phyloP scores from a whole-genome alignment of 1,139 yeast species.

The Diutina sp. region DNA sequence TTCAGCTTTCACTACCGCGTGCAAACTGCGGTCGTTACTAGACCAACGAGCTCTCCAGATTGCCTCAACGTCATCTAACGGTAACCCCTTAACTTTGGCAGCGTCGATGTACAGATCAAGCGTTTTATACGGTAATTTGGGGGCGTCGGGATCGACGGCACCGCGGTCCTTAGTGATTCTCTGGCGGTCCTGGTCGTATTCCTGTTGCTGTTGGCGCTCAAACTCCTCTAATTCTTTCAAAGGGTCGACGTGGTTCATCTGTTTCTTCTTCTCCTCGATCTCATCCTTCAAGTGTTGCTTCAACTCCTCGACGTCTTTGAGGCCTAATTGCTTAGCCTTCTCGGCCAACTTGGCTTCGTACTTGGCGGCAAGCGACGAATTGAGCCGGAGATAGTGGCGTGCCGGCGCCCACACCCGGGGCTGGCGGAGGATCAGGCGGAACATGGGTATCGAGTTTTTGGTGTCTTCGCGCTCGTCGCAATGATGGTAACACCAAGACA shows the following conservation, averaged over 20 bases:
- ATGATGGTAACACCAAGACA: neutral
- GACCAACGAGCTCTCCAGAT: constrained; percentile 87
- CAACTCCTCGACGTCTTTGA: constrained; percentile 43
- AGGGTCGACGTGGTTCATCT: constrained; percentile 56
- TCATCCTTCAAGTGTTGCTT: constrained; percentile 50
- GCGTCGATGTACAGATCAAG: constrained; percentile 59
- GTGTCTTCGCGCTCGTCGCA: constrained; percentile 7
- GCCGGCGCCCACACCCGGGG: neutral
- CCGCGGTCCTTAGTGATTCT: constrained; percentile 21
- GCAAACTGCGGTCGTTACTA: constrained; percentile 42
- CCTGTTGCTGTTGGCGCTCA: constrained; percentile 21
- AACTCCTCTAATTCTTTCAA: constrained; percentile 50
- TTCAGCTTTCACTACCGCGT: constrained; percentile 46
- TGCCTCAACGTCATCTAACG: constrained; percentile 55
- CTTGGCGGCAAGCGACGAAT: constrained; percentile 2
- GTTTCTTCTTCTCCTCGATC: constrained; percentile 42
- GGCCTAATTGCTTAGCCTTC: constrained; percentile 26
- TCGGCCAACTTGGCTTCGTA: constrained; percentile 22
- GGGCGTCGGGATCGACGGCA: constrained; percentile 33
- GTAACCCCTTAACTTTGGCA: constrained; percentile 47
- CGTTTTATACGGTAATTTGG: constrained; percentile 52
- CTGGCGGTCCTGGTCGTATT: constrained; percentile 18
- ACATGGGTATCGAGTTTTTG: constrained; percentile 3
- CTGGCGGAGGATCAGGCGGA: neutral
- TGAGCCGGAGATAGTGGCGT: neutral